Percentiles rank a stretch among this genome's conserved stretches.
phyloP scores from a whole-genome alignment of 2,329 filamentous ascomycete genomes.

The Blumeria graminis region DNA sequence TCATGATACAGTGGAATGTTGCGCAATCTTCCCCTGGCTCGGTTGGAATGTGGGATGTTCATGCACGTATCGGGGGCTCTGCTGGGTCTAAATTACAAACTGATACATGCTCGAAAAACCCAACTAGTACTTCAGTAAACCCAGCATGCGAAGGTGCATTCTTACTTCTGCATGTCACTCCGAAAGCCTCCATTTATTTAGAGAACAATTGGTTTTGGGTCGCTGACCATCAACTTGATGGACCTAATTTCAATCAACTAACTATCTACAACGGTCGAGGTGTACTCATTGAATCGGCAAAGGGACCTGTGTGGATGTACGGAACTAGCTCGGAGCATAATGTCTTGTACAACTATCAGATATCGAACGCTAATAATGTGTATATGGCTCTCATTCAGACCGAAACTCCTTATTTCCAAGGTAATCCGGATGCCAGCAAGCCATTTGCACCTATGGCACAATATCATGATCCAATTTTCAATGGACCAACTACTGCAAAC shows the following conservation, averaged over 20 bases:
- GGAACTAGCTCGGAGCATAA: conserved; percentile 47
- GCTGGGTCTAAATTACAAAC: conserved; percentile 59
- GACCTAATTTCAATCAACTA: conserved; percentile 48
- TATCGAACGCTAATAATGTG: conserved; percentile 51
- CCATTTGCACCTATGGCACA: conserved; percentile 35
- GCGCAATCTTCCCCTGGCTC: conserved; percentile 40
- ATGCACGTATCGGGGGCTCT: conserved; percentile 75
- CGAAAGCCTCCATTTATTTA: conserved; percentile 44
- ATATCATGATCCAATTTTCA: conserved; percentile 47
- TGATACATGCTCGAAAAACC: conserved; percentile 56
- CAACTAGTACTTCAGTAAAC: conserved; percentile 32
- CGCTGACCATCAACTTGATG: conserved; percentile 72
- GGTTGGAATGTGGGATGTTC: conserved; percentile 81
- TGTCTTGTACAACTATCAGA: conserved; percentile 62
- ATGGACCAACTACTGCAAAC: conserved; percentile 19
- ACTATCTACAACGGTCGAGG: conserved; percentile 71
- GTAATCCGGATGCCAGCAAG: conserved; percentile 48
- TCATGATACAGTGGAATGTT: conserved; percentile 82
- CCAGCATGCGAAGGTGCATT: conserved; percentile 51
- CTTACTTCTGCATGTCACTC: conserved; percentile 39
- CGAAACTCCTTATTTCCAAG: conserved; percentile 74
- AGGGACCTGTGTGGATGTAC: conserved; percentile 59
- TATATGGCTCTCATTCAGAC: conserved; percentile 71
- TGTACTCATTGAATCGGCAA: conserved; percentile 40
- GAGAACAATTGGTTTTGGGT: conserved; percentile 88